Evolutionary conservation across 495 filamentous ascomycete species (phyloP), one percentile per base, ranked within the genome.

Genomic region (Penicillium dipodomyicola): DNA sequence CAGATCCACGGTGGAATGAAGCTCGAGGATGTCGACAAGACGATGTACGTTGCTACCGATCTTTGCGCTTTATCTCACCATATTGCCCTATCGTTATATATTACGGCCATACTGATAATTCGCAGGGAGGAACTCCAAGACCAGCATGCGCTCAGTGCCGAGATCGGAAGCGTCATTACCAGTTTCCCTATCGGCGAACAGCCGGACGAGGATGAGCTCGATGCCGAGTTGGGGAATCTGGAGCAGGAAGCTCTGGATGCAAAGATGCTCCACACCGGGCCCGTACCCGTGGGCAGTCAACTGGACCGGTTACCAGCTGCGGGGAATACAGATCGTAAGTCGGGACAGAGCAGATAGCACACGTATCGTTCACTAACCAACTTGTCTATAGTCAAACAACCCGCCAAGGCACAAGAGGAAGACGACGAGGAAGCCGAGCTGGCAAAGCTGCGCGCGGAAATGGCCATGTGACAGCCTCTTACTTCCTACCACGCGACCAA

Each of bases 391-490:
- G 59, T 57, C 56, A 59, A 57, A 45, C 52, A 67, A 61, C 63
- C 57, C 57, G 57, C 68, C 87, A 86, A 77, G 75, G 78, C 49
- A 85, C 84, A 72, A 48, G 77, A 82, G 59, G 84, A 88, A 70
- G 92, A 96, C 69, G 93, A 97, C 84, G 92, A 97, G 67, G 94
- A 97, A 70, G 93, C 86, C 62, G 95, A 99, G 76, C 79, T 99
- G 66, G 84, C 86, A 69, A 96, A 94, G 73, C 72, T 98, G 64
- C 91, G 93, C 72, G 93, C 91, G 40, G 94, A 97, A 75, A 98
- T 98, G 94, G 92, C 92, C 54, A 96, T 97, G 87, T 65, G 69
- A 67, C 35, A 46, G 20, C 15, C 32, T 46, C 27, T 44, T 47
- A 19, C 49, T n/a, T 45, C 42, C 40, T 5, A 29, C 19, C 29